These are phyloP conservation scores for Botryosphaeria dothidea DNA, from an alignment of 2,329 filamentous ascomycete genomes.

Conservation along the genomic window DNA sequence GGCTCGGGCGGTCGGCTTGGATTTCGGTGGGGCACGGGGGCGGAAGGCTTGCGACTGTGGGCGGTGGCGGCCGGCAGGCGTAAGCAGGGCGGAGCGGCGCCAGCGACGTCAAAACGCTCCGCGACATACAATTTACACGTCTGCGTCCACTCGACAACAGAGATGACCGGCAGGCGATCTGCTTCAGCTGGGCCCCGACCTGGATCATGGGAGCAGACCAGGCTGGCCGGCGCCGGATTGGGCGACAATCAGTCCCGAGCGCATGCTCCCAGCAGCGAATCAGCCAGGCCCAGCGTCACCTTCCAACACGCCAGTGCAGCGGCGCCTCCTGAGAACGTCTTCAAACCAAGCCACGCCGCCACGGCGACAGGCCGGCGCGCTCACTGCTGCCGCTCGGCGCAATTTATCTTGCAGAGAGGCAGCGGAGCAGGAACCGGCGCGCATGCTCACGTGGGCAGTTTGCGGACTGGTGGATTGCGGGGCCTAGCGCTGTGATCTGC, in stretches of 20 bases:
- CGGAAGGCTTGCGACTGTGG: background rate
- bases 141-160: background rate
- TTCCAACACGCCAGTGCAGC: background rate
- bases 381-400: background rate
- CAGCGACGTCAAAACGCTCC: background rate
- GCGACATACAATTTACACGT: background rate
- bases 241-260: background rate
- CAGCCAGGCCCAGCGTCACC: background rate
- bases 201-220: slow-evolving; percentile 2
- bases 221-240: background rate
- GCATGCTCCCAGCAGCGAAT: slow-evolving; percentile 8
- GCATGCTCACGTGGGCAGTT: background rate
- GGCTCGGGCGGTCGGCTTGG: background rate
- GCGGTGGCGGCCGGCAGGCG: slow-evolving; percentile 5
- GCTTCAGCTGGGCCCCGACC: background rate
- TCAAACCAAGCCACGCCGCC: background rate
- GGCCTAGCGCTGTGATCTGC: slow-evolving; percentile 16
- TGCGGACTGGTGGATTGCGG: background rate
- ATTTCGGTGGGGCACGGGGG: background rate
- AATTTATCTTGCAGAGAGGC: background rate
- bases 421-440: background rate
- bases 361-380: background rate
- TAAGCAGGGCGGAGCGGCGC: background rate
- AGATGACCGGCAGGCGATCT: slow-evolving; percentile 12
- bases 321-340: background rate